Evolutionary conservation across 2,329 filamentous ascomycete species (phyloP), one percentile per base, ranked within the genome.

Genomic region (Microdochium bolleyi): DNA sequence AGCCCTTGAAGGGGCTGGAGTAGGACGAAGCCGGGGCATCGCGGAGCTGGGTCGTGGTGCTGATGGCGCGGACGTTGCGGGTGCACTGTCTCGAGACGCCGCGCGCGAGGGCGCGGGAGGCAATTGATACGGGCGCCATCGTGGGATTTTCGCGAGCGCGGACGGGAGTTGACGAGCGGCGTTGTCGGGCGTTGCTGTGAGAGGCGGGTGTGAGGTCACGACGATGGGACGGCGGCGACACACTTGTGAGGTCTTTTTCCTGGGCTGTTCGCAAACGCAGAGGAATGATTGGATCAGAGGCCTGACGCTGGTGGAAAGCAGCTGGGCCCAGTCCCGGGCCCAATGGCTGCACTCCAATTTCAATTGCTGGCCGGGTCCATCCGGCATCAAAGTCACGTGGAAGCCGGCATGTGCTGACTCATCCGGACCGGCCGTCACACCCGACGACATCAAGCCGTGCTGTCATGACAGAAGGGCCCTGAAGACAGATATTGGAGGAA

Each of bases 21-120:
- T 79, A 79, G 58, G 72, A 73, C 58, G 71, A 70, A 50, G 73
- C 66, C 53, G 70, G 63, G 62, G 69, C 71, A 63, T 70, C 73
- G 63, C 69, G 68, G 62, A 73, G 74, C 64, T 73, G 66, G 56
- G 77, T 70, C 52, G 78, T 74, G 58, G 79, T 79, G 70, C 76
- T 82, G 57, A 85, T 69, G 64, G 79, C 76, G 67, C 79, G 79
- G 62, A 77, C 70, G 55, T 70, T 64, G 57, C 58, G 65, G 24
- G 67, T 56, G 51, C 69, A 67, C 62, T 67, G 62, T 62, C 69
- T 71, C 62, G 73, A 72, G 58, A 73, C 67, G 57, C 73, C 70
- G 72, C 86, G 86, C 77, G 88, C 77, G 69, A 88, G 78, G 66
- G 82, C 76, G 73, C 83, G 83, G 70, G 87, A 83, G 68, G 83